These are phyloP conservation scores for Brasilioporus rufonigricans DNA, from an alignment of 768 basidiomycete genomes.

Conservation along the genomic window DNA sequence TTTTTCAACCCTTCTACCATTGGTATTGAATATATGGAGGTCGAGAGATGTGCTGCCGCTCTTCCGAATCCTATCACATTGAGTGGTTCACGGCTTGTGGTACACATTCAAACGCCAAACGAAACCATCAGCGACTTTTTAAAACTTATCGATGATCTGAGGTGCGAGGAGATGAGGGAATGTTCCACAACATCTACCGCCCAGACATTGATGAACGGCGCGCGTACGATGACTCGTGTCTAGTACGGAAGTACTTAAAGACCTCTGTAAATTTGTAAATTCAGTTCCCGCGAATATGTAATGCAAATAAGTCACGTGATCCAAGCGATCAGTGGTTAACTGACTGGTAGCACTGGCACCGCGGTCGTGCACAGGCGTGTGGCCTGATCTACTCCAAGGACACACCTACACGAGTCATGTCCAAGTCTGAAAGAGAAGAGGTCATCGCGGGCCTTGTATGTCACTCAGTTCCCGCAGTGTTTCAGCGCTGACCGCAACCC, in stretches of 20 bases:
- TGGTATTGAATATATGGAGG: constrained; percentile 65
- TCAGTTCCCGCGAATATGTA: constrained; percentile 3
- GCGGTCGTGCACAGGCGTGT: neutral
- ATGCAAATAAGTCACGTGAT: constrained; percentile 20
- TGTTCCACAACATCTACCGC: constrained; percentile 35
- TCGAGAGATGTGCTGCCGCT: constrained; percentile 57
- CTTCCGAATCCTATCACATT: constrained; percentile 70
- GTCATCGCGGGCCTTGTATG: constrained; percentile 47
- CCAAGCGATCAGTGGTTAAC: neutral
- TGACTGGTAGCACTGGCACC: neutral
- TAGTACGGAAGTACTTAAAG: neutral
- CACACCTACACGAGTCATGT: constrained; percentile 33
- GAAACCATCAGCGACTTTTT: constrained; percentile 83
- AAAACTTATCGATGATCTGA: constrained; percentile 54
- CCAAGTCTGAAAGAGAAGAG: constrained; percentile 61
- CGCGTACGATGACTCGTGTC: neutral
- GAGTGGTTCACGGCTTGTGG: constrained; percentile 74
- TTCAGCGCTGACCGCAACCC: constrained; percentile 12
- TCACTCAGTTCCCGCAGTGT: neutral
- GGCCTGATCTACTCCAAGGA: constrained; percentile 6
- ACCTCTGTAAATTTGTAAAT: too few species aligned
- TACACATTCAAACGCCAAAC: constrained; percentile 83
- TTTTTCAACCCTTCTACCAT: constrained; percentile 79
- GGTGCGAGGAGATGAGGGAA: constrained; percentile 62
- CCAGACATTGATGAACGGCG: neutral